Evolutionary conservation across 176 grass and related monocot genomes (phyloP).

Genomic region (Oryza officinalis): DNA sequence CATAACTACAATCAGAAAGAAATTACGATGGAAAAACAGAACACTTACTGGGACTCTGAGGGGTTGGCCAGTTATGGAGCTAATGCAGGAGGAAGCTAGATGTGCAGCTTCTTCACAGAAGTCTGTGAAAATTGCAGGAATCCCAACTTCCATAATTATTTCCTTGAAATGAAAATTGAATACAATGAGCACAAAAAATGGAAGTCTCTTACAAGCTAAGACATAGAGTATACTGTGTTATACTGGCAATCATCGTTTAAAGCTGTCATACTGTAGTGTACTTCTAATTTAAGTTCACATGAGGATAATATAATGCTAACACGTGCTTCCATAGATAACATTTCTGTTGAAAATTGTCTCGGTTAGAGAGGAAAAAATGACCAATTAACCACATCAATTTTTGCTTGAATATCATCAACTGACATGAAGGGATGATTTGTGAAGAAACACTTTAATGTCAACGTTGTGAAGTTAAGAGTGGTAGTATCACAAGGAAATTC

Average conservation of each 20-base stretch:
- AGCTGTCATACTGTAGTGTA: not conserved
- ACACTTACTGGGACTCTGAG: slow-evolving; percentile 67
- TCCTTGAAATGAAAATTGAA: slow-evolving; percentile 59
- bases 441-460: not conserved
- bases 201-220: not conserved
- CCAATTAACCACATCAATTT: not conserved
- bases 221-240: not conserved
- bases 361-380: slow-evolving; percentile 10
- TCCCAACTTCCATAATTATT: slow-evolving; percentile 54
- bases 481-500: not conserved
- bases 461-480: not conserved
- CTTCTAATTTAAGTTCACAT: not conserved
- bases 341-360: not conserved
- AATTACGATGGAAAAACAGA: slow-evolving; percentile 5
- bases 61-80: slow-evolving; percentile 51
- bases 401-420: slow-evolving; percentile 14
- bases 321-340: slow-evolving; percentile 15
- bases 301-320: slow-evolving; percentile 11
- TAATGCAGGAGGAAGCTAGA: slow-evolving; percentile 80
- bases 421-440: not conserved
- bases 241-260: not conserved
- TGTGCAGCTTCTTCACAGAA: slow-evolving; percentile 98
- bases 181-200: slow-evolving; percentile 4
- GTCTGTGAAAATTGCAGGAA: slow-evolving; percentile 87
- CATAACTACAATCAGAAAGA: not conserved